Base-by-base conservation (phyloP, 2,329 filamentous ascomycete species). In the Colletotrichum cuscutae region DNA sequence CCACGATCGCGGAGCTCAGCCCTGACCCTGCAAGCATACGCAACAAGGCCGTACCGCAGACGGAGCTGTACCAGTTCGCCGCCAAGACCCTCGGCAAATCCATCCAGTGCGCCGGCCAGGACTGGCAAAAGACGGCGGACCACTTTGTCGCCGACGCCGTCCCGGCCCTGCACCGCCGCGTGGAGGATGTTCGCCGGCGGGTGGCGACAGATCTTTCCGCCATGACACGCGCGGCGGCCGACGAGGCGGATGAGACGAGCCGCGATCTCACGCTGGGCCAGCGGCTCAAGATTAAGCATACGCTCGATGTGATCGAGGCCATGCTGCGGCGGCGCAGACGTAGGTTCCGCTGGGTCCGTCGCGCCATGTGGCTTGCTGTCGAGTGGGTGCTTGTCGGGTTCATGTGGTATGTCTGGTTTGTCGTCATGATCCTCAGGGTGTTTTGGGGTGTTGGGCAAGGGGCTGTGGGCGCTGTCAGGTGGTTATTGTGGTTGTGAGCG, bases 351-450 rank as follows among this genome's bases (percentile, higher is more conserved):
- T 95, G 94, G 91, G 82, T 95, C 28, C 87, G 94, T 52, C 87
- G 94, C 15, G 90, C 91, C 0, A 92, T 94, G 15, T 98, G 95
- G 89, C 90, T 95, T 67, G 83, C 92, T 24, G 89, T 98, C 19
- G 96, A 98, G 85, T 98, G 95, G 95, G 85, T 91, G 62, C 88
- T 98, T 22, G 91, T 98, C 52, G 94, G 93, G 4, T 89, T 97
- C 77, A 94, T 98, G 91, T 98, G 97, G 95, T 95, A 93, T 82
- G 92, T 97, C 19, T 98, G 96, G 95, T 90, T 97, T 72, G 86
- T 97, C 42, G 95, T 98, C 28, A 93, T 95, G 80, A 86, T 96
- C 28, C 86, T 93, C 64, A 89, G 94, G 72, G 81, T 94, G 15
- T 83, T 93, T 46, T 84, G 91, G 72, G 91, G 91, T 12, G 77